Conservation (phyloP, 108 stramenopile genomes). For the Nannochloropsis oceanica region DNA sequence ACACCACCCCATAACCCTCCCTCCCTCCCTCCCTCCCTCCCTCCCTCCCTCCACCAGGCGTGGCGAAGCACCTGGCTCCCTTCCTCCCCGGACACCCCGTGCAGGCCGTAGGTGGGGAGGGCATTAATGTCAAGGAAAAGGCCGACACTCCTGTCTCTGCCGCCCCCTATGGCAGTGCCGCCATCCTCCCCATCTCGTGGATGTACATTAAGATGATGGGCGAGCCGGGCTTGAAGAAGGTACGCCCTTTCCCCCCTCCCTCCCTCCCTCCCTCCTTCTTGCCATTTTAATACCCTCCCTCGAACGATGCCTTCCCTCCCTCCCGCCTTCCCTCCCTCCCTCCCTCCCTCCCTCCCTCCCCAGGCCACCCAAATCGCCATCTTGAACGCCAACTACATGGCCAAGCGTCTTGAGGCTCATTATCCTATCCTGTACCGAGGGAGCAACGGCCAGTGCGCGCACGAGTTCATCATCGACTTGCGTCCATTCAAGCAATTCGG, state of each 20-base stretch:
- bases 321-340: neutral
- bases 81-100: constrained; percentile 87
- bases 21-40: neutral
- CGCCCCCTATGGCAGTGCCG: constrained; percentile 94
- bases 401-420: constrained; percentile 68
- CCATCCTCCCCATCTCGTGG: constrained; percentile 97
- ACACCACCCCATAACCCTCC: neutral
- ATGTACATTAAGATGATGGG: constrained; percentile 99
- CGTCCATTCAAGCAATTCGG: constrained; percentile 73
- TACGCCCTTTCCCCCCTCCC: neutral
- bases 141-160: constrained; percentile 45
- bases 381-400: constrained; percentile 99
- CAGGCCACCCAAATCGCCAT: constrained; percentile 54
- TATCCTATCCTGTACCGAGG: constrained; percentile 78
- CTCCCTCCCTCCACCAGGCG: constrained; percentile 29
- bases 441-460: constrained; percentile 92
- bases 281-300: neutral
- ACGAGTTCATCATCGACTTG: constrained; percentile 97
- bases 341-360: neutral
- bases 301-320: no score
- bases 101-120: constrained; percentile 32
- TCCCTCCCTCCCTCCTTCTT: constrained; percentile 21
- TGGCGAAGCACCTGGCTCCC: constrained; percentile 81
- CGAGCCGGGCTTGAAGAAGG: constrained; percentile 61
- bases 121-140: constrained; percentile 43